These are phyloP conservation scores for Fonsecaea pedrosoi DNA, from an alignment of 2,329 filamentous ascomycete genomes.

Conservation along the genomic window DNA sequence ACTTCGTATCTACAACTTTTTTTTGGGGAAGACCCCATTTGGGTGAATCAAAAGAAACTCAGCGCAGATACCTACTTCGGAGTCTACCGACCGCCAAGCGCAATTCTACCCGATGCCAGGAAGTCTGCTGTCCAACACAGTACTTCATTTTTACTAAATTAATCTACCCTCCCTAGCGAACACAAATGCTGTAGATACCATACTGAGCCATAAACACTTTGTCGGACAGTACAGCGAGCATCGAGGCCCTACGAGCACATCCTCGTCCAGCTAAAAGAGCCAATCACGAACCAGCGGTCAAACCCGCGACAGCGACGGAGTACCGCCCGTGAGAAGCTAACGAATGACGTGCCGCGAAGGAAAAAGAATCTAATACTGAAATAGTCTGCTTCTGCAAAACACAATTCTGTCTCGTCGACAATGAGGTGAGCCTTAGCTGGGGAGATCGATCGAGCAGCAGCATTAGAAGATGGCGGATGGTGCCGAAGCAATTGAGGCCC, in stretches of 20 bases:
- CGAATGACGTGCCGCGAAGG: constrained; percentile 12
- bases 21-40: constrained; percentile 8
- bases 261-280: neutral
- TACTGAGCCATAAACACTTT: neutral
- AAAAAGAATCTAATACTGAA: constrained; percentile 5
- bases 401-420: constrained; percentile 1
- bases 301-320: constrained; percentile 12
- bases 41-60: neutral
- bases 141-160: neutral
- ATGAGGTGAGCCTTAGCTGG: constrained; percentile 13
- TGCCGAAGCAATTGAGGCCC: constrained; percentile 26
- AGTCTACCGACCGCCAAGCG: neutral
- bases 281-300: constrained; percentile 10
- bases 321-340: neutral
- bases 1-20: constrained; percentile 8
- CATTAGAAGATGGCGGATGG: constrained; percentile 29
- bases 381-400: neutral
- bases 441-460: constrained; percentile 10
- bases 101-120: neutral
- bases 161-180: neutral
- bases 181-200: neutral
- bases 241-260: neutral
- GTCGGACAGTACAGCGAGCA: constrained; percentile 1
- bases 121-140: no score
- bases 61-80: neutral